phyloP scores from a whole-genome alignment of 2,329 filamentous ascomycete species.

The Orbilia javanica region DNA sequence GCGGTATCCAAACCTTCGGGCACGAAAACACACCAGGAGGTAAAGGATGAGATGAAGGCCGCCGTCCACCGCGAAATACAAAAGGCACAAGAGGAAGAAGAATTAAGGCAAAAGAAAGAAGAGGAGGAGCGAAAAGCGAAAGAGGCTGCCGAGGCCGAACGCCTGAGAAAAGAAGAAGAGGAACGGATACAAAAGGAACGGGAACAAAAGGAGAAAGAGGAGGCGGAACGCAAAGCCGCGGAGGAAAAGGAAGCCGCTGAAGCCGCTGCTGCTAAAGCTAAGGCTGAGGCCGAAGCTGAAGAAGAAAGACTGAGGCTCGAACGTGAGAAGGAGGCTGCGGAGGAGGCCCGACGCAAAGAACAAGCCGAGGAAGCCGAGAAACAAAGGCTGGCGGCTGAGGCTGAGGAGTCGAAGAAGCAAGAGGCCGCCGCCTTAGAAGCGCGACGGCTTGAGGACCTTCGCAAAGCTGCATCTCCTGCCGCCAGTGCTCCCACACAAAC shows the following conservation, averaged over 20 bases:
- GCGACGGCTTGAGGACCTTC: constrained; percentile 16
- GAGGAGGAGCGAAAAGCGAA: constrained; percentile 66
- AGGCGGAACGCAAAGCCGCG: constrained; percentile 62
- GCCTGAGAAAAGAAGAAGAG: too few species aligned
- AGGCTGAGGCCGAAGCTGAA: constrained; percentile 60
- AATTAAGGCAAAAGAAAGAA: constrained; percentile 75
- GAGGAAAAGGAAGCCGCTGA: constrained; percentile 60
- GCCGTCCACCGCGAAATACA: constrained; percentile 78
- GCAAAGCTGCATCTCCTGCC: constrained; percentile 12
- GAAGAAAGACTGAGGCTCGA: constrained; percentile 47
- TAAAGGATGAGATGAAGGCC: constrained; percentile 80
- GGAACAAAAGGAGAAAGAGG: constrained; percentile 60
- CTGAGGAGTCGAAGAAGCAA: constrained; percentile 53
- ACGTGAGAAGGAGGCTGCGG: constrained; percentile 59
- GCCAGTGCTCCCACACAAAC: constrained; percentile 22
- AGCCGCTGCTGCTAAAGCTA: constrained; percentile 60
- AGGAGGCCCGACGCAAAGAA: constrained; percentile 53
- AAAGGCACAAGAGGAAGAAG: neutral
- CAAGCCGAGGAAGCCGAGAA: constrained; percentile 60
- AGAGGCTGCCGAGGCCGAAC: too few species aligned
- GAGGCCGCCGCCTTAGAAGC: constrained; percentile 58
- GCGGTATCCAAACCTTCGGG: constrained; percentile 75
- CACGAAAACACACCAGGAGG: constrained; percentile 82
- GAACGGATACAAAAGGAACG: constrained; percentile 62
- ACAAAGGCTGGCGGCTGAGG: constrained; percentile 28